These are phyloP conservation scores for Penicillium sp. DNA, from an alignment of 2,329 filamentous ascomycete species.

Conservation along the genomic window DNA sequence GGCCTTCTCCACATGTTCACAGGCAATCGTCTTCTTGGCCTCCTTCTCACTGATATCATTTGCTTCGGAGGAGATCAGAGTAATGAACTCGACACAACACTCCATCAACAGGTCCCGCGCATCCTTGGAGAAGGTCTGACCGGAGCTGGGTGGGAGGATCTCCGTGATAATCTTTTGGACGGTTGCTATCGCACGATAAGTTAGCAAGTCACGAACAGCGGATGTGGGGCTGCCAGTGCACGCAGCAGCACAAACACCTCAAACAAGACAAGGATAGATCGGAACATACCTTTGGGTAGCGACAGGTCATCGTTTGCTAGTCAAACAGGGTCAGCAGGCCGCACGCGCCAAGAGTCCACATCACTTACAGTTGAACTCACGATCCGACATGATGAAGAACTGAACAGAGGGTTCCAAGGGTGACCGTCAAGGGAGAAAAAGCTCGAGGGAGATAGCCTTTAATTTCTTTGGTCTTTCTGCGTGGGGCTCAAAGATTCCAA, in stretches of 20 bases:
- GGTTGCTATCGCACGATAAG: conserved; percentile 52
- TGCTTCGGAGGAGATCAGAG: conserved; percentile 94
- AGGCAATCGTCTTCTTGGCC: conserved; percentile 98
- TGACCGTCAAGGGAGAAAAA: neutral
- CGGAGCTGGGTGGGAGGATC: conserved; percentile 75
- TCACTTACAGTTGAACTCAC: conserved; percentile 54
- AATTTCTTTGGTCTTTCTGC: conserved; percentile 17
- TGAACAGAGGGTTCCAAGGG: neutral
- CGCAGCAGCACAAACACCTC: neutral
- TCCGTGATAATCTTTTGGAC: conserved; percentile 88
- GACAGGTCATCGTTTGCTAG: conserved; percentile 61
- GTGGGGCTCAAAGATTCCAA: conserved; percentile 21
- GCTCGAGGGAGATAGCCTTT: conserved; percentile 1
- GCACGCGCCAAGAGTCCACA: conserved; percentile 9
- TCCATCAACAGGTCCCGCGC: conserved; percentile 94
- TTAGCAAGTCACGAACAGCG: conserved; percentile 12
- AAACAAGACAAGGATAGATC: neutral
- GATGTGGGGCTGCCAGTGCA: neutral
- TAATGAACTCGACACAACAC: conserved; percentile 99
- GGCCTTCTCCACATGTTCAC: conserved; percentile 95
- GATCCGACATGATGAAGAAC: conserved; percentile 52
- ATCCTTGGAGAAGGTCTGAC: conserved; percentile 90
- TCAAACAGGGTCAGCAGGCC: conserved; percentile 21
- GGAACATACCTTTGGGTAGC: conserved; percentile 56
- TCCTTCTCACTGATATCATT: conserved; percentile 99